These are phyloP conservation scores for Prunus davidiana DNA, from an alignment of 306 rosid species.

Conservation along the genomic window DNA sequence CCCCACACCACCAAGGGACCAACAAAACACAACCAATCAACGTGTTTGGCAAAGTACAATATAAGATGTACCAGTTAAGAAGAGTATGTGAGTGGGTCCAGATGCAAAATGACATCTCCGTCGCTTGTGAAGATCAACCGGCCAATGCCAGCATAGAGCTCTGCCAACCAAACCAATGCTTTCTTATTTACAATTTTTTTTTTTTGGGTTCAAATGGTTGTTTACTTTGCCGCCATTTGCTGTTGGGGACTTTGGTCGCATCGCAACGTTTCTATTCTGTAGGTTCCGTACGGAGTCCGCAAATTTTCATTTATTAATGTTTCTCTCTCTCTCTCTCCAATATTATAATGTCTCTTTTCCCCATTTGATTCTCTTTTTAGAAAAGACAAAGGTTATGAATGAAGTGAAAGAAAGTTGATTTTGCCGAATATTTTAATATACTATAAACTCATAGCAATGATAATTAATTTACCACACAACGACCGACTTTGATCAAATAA, in stretches of 20 bases:
- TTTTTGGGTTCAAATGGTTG: not conserved
- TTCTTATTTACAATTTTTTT: not conserved
- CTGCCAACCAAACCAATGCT: not conserved
- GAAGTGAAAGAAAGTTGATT: no score
- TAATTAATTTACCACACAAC: no score
- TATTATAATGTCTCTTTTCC: no score
- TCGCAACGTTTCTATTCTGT: not conserved
- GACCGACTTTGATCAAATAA: no score
- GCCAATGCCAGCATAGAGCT: conserved; percentile 25
- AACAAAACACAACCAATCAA: not conserved
- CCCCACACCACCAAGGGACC: not conserved
- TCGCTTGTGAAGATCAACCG: conserved; percentile 8
- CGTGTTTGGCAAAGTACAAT: conserved; percentile 10
- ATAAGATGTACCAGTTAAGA: conserved; percentile 24
- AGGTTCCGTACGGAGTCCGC: conserved; percentile 3
- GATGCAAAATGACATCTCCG: not conserved
- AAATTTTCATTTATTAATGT: no score
- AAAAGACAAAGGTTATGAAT: no score
- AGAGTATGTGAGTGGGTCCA: not conserved
- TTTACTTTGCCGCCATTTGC: conserved; percentile 14
- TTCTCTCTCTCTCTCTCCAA: no score
- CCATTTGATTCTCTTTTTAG: no score
- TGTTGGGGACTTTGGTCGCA: not conserved
- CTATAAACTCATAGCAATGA: no score
- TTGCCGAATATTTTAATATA: no score